These are phyloP conservation scores for Blastobotrys ciferrii DNA, from an alignment of 1,139 yeast species.

Conservation along the genomic window DNA sequence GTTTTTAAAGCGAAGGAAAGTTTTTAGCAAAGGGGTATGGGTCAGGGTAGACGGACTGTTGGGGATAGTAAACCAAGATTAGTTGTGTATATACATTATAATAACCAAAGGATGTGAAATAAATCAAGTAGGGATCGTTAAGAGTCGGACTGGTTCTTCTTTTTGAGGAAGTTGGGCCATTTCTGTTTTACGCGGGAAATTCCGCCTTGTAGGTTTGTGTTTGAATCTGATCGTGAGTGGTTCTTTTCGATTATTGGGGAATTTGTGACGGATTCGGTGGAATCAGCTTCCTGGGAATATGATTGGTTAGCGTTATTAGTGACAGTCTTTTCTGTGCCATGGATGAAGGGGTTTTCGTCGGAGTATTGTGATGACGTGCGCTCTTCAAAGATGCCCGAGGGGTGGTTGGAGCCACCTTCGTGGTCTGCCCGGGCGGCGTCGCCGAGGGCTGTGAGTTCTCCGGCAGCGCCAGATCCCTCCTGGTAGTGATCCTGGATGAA, in stretches of 20 bases:
- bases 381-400: constrained; percentile 6
- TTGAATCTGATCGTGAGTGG: constrained; percentile 18
- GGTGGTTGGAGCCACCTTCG: constrained; percentile 21
- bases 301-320: neutral
- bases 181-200: constrained; percentile 7
- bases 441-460: constrained; percentile 82
- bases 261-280: neutral
- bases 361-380: constrained; percentile 6
- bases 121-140: neutral
- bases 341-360: constrained; percentile 2
- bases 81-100: neutral
- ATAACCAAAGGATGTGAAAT: neutral
- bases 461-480: constrained; percentile 51
- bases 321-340: constrained; percentile 2
- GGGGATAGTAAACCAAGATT: too few relatives aligned
- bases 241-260: constrained; percentile 6
- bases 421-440: constrained; percentile 72
- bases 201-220: constrained; percentile 14
- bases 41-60: too few relatives aligned
- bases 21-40: too few relatives aligned
- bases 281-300: neutral
- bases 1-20: too few relatives aligned
- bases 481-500: constrained; percentile 56
- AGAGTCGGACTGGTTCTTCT: constrained; percentile 1
- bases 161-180: constrained; percentile 10